Conservation (phyloP, 176 grass and related monocot species). For the Bolboschoenus planiculmis region DNA sequence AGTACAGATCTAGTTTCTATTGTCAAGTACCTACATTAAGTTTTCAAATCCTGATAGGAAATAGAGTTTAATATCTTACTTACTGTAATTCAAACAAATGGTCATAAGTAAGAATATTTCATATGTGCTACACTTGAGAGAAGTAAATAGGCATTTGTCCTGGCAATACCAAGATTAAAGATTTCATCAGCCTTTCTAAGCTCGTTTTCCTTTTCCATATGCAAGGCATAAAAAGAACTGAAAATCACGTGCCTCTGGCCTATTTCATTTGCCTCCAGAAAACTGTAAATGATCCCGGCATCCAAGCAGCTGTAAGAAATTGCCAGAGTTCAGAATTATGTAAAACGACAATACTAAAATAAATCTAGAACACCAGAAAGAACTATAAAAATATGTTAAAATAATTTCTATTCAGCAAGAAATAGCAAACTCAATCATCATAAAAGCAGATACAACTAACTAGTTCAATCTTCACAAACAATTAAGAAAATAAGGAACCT, state of each 20-base stretch:
- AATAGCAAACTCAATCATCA: no score
- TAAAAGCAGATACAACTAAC: no score
- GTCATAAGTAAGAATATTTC: not conserved
- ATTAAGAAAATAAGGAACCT: no score
- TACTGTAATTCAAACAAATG: not conserved
- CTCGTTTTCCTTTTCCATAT: constrained; percentile 74
- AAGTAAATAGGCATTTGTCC: constrained; percentile 39
- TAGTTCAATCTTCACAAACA: no score
- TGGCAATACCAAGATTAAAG: constrained; percentile 73
- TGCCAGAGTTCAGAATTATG: no score
- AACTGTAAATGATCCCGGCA: constrained; percentile 63
- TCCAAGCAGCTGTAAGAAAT: constrained; percentile 64
- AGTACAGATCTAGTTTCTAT: not conserved
- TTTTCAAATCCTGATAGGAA: no score
- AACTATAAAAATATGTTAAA: no score
- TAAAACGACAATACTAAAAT: no score
- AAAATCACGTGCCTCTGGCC: constrained; percentile 60
- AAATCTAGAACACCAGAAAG: no score
- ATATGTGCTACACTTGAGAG: not conserved
- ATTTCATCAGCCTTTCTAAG: constrained; percentile 76
- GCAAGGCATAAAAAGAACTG: constrained; percentile 50
- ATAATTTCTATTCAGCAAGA: no score
- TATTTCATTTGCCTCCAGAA: constrained; percentile 79
- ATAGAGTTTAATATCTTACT: not conserved
- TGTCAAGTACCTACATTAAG: no score